Evolutionary conservation across 2,329 filamentous ascomycete genomes (phyloP).

Genomic region (Hymenotorrendiella dingleyae): DNA sequence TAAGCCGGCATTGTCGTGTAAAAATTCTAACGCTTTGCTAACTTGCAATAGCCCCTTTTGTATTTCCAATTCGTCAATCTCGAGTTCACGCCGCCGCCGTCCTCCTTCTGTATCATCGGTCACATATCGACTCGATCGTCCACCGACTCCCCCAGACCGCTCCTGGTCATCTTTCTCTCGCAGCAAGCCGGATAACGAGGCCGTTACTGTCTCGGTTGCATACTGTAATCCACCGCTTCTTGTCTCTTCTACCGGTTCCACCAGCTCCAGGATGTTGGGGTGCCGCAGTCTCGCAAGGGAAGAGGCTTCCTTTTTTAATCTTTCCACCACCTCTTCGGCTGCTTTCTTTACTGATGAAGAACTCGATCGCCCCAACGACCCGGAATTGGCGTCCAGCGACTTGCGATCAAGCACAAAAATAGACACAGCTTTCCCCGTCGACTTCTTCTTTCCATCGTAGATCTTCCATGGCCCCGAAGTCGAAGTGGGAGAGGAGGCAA

Average conservation of each 20-base stretch:
- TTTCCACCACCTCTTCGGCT: conserved; percentile 84
- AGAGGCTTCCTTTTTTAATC: conserved; percentile 85
- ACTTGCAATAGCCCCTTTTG: conserved; percentile 93
- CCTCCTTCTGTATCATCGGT: conserved; percentile 73
- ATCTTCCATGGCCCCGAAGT: conserved; percentile 94
- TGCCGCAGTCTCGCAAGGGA: conserved; percentile 84
- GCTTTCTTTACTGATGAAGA: conserved; percentile 69
- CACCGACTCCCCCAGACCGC: conserved; percentile 58
- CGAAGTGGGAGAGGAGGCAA: conserved; percentile 70
- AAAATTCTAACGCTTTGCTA: conserved; percentile 87
- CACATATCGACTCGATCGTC: conserved; percentile 71
- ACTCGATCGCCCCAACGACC: conserved; percentile 55
- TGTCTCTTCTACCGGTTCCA: conserved; percentile 93
- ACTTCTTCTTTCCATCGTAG: conserved; percentile 95
- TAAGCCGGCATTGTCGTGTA: conserved; percentile 90
- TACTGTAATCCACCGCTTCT: conserved; percentile 89
- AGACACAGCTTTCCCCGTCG: conserved; percentile 79
- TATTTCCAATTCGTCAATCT: conserved; percentile 95
- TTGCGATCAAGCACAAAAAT: conserved; percentile 95
- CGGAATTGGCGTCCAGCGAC: conserved; percentile 64
- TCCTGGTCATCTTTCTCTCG: conserved; percentile 89
- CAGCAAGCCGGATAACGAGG: conserved; percentile 76
- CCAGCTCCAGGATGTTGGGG: conserved; percentile 84
- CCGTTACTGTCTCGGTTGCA: conserved; percentile 84
- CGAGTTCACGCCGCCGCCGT: conserved; percentile 69